phyloP scores from a whole-genome alignment of 768 basidiomycete species.

The Gloeostereum incarnatum region DNA sequence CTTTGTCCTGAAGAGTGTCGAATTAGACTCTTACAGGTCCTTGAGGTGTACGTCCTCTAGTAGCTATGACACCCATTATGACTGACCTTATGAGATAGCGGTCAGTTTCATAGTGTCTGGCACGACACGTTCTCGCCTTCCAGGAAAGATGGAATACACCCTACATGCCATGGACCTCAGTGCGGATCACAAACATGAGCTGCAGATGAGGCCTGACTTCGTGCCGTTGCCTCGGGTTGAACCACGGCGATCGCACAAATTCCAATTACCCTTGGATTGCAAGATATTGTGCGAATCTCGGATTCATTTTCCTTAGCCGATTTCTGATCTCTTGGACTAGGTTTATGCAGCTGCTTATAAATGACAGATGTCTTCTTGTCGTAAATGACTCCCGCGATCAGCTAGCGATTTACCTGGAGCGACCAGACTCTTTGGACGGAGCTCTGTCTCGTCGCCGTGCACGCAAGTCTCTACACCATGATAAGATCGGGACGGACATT shows the following conservation, averaged over 20 bases:
- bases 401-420: constrained; percentile 30
- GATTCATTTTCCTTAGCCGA: constrained; percentile 1
- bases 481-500: constrained; percentile 35
- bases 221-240: constrained; percentile 21
- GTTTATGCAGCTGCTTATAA: constrained; percentile 27
- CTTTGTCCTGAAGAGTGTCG: no score
- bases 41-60: background rate
- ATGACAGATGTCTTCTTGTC: constrained; percentile 31
- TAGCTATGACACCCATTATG: background rate
- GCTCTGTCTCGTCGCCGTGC: constrained; percentile 15
- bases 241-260: constrained; percentile 14
- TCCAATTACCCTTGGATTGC: constrained; percentile 12
- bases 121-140: constrained; percentile 3
- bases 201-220: constrained; percentile 21
- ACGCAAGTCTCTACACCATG: constrained; percentile 26
- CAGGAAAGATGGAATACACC: constrained; percentile 18
- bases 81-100: background rate
- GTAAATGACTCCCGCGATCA: constrained; percentile 22
- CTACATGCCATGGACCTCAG: constrained; percentile 22
- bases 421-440: constrained; percentile 16
- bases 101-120: background rate
- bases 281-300: constrained; percentile 20
- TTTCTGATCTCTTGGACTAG: constrained; percentile 8
- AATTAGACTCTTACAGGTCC: no score
- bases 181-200: constrained; percentile 22